Base-by-base conservation (phyloP, 75 land plant genomes). In the Cunninghamia lanceolata region DNA sequence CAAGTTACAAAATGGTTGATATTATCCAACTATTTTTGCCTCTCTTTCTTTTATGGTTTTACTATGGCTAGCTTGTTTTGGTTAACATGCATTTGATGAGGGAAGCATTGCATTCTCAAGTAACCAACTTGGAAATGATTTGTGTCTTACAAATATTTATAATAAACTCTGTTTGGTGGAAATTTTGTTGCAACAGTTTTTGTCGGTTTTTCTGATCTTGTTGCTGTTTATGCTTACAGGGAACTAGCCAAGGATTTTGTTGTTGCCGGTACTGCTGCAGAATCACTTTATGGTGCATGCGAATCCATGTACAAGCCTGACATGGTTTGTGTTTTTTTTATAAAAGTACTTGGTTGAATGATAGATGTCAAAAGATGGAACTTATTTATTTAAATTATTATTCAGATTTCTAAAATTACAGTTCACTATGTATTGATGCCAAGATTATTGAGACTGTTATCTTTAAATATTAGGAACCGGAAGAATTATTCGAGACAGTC, bases 261-360 rank as follows among this genome's bases (percentile, higher is more conserved):
- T 82, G 99, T 97, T 82, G 93, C 92, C 87, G 99, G 99, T 73
- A 97, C 99, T 88, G 96, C 99, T 6, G 90, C 94, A 21, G 99
- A 97, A 84, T 96, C 98, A 30, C 91, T 97, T 39, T 97, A 97
- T 95, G 99, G 99, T 93, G 98, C 98, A 66, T 97, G 99, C 83
- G 99, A 97, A 79, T 91, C 99, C 34, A 97, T 97, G 99, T 97
- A 90, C 91, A 97, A 97, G 93, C 94, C 93, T n/a, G 92, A 97
- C 84, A 96, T 97, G 99, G 99, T 97, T 71, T 30, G 89, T 56
- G 13, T 89, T 56, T 83, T 0, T 0, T 50, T 35, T 53, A 45
- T 19, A 42, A 30, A 59, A 83, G 19, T 83, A 35, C 4, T n/a
- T 50, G 9, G 42, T 85, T 43, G 15, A 40, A 16, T 63, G 56